Conservation (phyloP, 495 filamentous ascomycete genomes). For the Penicillium taxi region DNA sequence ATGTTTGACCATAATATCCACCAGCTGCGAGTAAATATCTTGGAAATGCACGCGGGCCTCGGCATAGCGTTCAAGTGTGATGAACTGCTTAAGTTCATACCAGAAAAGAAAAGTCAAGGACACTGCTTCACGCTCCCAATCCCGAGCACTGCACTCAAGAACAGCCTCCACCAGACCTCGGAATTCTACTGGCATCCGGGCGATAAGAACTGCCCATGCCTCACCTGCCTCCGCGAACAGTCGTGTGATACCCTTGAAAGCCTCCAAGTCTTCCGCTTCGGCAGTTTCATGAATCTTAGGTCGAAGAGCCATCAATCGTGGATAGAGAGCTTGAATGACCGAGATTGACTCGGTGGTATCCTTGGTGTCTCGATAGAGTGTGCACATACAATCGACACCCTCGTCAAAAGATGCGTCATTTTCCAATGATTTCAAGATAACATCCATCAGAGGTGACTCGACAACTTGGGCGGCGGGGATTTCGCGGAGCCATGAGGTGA, state of each 20-base stretch:
- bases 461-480: slow-evolving; percentile 77
- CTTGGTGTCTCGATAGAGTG: slow-evolving; percentile 83
- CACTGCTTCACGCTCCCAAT: slow-evolving; percentile 82
- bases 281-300: slow-evolving; percentile 71
- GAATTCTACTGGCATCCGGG: slow-evolving; percentile 72
- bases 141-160: slow-evolving; percentile 78
- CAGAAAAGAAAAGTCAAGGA: slow-evolving; percentile 92
- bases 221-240: slow-evolving; percentile 92
- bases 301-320: slow-evolving; percentile 66
- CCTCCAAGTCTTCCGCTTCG: slow-evolving; percentile 75
- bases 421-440: slow-evolving; percentile 68
- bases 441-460: slow-evolving; percentile 73
- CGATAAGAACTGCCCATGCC: slow-evolving; percentile 85
- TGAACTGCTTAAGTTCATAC: slow-evolving; percentile 97
- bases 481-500: slow-evolving; percentile 93
- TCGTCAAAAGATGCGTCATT: slow-evolving; percentile 72
- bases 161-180: slow-evolving; percentile 81
- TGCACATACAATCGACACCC: slow-evolving; percentile 88
- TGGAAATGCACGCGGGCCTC: slow-evolving; percentile 64
- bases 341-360: slow-evolving; percentile 79
- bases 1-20: slow-evolving; percentile 89
- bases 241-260: slow-evolving; percentile 77
- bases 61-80: slow-evolving; percentile 83
- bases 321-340: slow-evolving; percentile 77
- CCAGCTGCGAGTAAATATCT: slow-evolving; percentile 75